Evolutionary conservation across 495 filamentous ascomycete species (phyloP).

Genomic region (Hypoxylon lenormandii): DNA sequence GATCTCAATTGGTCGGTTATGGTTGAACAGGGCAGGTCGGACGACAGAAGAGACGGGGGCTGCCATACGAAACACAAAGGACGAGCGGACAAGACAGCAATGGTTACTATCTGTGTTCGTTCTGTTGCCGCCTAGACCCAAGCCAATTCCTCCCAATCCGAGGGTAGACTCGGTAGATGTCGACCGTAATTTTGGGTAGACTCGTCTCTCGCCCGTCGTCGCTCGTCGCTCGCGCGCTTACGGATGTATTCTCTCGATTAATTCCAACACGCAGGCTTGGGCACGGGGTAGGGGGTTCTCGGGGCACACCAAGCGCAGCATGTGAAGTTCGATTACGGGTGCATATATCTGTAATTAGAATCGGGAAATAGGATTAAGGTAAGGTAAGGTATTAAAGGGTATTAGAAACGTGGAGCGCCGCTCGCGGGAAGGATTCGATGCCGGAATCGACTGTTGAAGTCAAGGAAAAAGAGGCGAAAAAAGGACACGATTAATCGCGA

Average conservation of each 20-base stretch:
- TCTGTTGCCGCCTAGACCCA: background rate
- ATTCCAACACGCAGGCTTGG: background rate
- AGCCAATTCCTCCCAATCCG: slow-evolving; percentile 14
- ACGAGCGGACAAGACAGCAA: slow-evolving; percentile 8
- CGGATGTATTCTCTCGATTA: too few species aligned
- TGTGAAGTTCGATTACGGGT: slow-evolving; percentile 13
- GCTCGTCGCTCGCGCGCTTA: background rate
- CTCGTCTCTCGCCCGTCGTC: slow-evolving; percentile 17
- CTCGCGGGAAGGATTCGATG: slow-evolving; percentile 25
- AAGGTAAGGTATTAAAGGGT: slow-evolving; percentile 34
- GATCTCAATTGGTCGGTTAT: slow-evolving; percentile 30
- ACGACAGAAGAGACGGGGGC: slow-evolving; percentile 42
- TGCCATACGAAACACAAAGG: slow-evolving; percentile 45
- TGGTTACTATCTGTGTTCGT: slow-evolving; percentile 3
- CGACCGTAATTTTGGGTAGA: slow-evolving; percentile 6
- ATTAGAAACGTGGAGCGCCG: slow-evolving; percentile 21
- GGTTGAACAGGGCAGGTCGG: slow-evolving; percentile 31
- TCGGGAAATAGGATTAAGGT: slow-evolving; percentile 24
- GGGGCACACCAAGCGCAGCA: slow-evolving; percentile 6
- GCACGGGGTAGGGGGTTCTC: slow-evolving; percentile 12
- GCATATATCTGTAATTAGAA: slow-evolving; percentile 29
- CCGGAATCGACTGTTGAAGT: slow-evolving; percentile 7
- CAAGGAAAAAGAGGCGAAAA: slow-evolving; percentile 10
- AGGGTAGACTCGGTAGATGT: background rate
- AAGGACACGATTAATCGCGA: background rate